Percentiles rank a stretch among this genome's conserved stretches.
Evolutionary conservation across 495 filamentous ascomycete genomes (phyloP).

Genomic region (Talaromyces proteolyticus): DNA sequence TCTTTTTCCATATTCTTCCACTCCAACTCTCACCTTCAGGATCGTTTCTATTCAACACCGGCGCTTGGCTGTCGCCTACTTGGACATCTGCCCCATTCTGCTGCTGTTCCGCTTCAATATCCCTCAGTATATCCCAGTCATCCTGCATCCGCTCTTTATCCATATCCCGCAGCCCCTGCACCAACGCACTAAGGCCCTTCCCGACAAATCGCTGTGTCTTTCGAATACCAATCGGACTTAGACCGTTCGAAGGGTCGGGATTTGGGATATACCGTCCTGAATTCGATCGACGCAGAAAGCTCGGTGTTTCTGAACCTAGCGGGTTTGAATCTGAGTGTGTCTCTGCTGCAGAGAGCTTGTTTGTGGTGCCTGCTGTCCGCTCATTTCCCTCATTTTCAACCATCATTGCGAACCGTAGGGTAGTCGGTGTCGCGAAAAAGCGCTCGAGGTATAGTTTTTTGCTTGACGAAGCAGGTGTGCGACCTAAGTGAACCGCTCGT

Average conservation of each 20-base stretch:
- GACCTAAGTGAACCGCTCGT: constrained; percentile 30
- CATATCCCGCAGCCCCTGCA: constrained; percentile 69
- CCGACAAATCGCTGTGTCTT: constrained; percentile 61
- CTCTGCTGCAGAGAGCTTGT: constrained; percentile 14
- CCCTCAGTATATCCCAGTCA: constrained; percentile 73
- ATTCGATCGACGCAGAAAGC: constrained; percentile 62
- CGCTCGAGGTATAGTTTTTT: constrained; percentile 56
- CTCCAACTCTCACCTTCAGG: neutral
- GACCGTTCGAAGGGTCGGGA: constrained; percentile 12
- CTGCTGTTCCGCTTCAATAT: constrained; percentile 61
- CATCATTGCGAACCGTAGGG: constrained; percentile 38
- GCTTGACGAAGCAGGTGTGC: constrained; percentile 57
- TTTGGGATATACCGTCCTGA: constrained; percentile 19
- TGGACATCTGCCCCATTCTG: constrained; percentile 28
- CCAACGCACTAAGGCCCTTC: constrained; percentile 70
- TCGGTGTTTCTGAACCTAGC: constrained; percentile 51
- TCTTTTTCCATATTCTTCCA: constrained; percentile 17
- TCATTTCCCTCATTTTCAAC: constrained; percentile 22
- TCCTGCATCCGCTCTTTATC: constrained; percentile 74
- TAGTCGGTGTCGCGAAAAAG: constrained; percentile 59
- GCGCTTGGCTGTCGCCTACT: constrained; percentile 58
- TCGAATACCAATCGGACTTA: constrained; percentile 43
- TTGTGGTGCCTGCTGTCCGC: constrained; percentile 14
- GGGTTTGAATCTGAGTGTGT: constrained; percentile 8
- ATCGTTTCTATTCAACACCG: constrained; percentile 33